These are phyloP conservation scores for Thermothelomyces thermophilus DNA, from an alignment of 2,329 filamentous ascomycete genomes.

Conservation along the genomic window DNA sequence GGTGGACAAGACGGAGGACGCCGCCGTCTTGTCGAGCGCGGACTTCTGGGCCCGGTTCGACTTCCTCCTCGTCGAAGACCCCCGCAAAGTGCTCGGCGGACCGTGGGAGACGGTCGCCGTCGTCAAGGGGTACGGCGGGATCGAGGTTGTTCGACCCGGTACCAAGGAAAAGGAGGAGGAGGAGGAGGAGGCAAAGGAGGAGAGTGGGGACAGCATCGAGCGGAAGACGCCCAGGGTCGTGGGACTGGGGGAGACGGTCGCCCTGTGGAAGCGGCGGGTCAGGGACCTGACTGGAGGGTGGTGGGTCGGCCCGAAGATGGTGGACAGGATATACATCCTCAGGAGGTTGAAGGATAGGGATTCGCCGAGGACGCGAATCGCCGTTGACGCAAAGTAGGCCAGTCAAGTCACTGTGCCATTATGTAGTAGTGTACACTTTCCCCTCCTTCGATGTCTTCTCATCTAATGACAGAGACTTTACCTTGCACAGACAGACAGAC, in stretches of 20 bases:
- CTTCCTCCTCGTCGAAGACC: constrained; percentile 54
- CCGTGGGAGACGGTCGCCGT: constrained; percentile 52
- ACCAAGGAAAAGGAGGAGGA: constrained; percentile 7
- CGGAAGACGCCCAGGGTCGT: constrained; percentile 29
- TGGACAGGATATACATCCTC: constrained; percentile 47
- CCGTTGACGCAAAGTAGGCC: background rate
- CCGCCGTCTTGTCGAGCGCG: constrained; percentile 36
- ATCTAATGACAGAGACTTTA: too few species aligned
- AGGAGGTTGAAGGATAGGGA: constrained; percentile 23
- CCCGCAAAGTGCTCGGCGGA: constrained; percentile 41
- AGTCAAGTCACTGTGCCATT: too few species aligned
- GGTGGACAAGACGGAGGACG: constrained; percentile 60
- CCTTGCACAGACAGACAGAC: too few species aligned
- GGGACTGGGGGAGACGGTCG: constrained; percentile 40
- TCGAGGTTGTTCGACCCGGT: constrained; percentile 49
- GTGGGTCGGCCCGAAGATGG: constrained; percentile 60
- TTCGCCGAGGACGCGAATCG: background rate
- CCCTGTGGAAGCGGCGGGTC: constrained; percentile 35
- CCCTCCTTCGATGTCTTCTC: too few species aligned
- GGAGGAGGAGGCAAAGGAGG: background rate
- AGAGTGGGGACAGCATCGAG: background rate
- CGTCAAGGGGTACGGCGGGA: constrained; percentile 51
- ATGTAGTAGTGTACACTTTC: too few species aligned
- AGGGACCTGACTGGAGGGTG: constrained; percentile 49
- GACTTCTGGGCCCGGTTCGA: constrained; percentile 59